Conservation (phyloP, 2,329 filamentous ascomycete species). For the Exophiala sideris region DNA sequence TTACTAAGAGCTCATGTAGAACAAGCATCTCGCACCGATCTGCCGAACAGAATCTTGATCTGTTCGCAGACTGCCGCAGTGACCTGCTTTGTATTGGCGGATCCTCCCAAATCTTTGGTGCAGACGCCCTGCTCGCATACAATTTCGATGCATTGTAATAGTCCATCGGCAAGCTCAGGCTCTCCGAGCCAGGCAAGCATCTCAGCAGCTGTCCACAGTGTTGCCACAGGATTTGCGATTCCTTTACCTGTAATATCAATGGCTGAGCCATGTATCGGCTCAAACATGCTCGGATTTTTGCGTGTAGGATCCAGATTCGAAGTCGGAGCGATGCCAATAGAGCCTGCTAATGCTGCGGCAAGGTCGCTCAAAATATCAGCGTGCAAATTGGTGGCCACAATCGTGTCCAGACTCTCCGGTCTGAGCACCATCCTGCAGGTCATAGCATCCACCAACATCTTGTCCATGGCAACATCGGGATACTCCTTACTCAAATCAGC, state of each 20-base stretch:
- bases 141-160: background rate
- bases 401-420: conserved; percentile 58
- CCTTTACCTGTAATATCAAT: conserved; percentile 95
- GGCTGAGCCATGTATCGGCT: conserved; percentile 95
- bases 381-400: conserved; percentile 60
- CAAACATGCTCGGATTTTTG: conserved; percentile 88
- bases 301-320: too few relatives aligned
- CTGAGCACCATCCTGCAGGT: conserved; percentile 63
- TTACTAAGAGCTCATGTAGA: too few relatives aligned
- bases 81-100: background rate
- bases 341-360: too few relatives aligned
- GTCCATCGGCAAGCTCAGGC: background rate
- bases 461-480: conserved; percentile 59
- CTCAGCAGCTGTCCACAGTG: conserved; percentile 95
- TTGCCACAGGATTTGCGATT: conserved; percentile 93
- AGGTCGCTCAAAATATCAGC: too few relatives aligned
- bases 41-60: too few relatives aligned
- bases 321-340: too few relatives aligned
- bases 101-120: background rate
- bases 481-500: conserved; percentile 54
- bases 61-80: background rate
- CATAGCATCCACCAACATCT: conserved; percentile 67
- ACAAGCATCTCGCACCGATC: too few relatives aligned
- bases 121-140: background rate
- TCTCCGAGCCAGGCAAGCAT: conserved; percentile 62